phyloP scores from a whole-genome alignment of 2,329 filamentous ascomycete genomes.

The Epichloe hybrida region DNA sequence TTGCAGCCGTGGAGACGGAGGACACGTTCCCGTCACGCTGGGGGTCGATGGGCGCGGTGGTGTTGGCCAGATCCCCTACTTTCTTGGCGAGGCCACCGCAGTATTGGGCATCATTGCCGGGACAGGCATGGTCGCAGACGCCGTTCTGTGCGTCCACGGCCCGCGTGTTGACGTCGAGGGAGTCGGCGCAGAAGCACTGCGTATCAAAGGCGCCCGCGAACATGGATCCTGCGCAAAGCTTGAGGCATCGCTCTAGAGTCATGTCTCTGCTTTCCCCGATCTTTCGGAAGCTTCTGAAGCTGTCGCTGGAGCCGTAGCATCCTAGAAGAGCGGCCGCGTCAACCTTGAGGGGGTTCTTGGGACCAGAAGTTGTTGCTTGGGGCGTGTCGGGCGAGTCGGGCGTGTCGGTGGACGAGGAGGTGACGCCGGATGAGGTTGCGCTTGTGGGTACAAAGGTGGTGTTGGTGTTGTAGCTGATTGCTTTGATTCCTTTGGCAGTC shows the following conservation, averaged over 20 bases:
- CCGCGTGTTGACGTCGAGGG: constrained; percentile 25
- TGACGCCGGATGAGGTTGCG: not conserved
- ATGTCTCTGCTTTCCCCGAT: constrained; percentile 19
- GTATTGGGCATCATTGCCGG: constrained; percentile 24
- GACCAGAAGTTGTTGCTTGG: constrained; percentile 4
- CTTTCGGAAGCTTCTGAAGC: constrained; percentile 22
- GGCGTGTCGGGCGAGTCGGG: constrained; percentile 2
- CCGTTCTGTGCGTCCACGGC: constrained; percentile 11
- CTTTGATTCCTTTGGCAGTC: not conserved
- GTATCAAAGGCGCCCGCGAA: constrained; percentile 28
- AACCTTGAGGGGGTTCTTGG: constrained; percentile 18
- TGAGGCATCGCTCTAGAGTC: constrained; percentile 26
- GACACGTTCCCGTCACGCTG: not conserved
- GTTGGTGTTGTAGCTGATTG: not conserved
- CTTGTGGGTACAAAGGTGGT: not conserved
- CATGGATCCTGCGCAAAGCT: constrained; percentile 20
- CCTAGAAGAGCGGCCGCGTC: constrained; percentile 22
- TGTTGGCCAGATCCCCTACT: not conserved
- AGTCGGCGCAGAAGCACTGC: constrained; percentile 32
- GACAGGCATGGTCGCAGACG: constrained; percentile 25
- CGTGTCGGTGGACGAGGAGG: constrained; percentile 2
- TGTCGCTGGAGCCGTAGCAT: constrained; percentile 27
- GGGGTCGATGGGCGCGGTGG: not conserved
- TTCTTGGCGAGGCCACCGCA: constrained; percentile 26
- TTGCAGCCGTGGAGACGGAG: not conserved